Evolutionary conservation across 2,329 filamentous ascomycete species (phyloP), one percentile per base, ranked within the genome.

Genomic region (Claviceps africana): DNA sequence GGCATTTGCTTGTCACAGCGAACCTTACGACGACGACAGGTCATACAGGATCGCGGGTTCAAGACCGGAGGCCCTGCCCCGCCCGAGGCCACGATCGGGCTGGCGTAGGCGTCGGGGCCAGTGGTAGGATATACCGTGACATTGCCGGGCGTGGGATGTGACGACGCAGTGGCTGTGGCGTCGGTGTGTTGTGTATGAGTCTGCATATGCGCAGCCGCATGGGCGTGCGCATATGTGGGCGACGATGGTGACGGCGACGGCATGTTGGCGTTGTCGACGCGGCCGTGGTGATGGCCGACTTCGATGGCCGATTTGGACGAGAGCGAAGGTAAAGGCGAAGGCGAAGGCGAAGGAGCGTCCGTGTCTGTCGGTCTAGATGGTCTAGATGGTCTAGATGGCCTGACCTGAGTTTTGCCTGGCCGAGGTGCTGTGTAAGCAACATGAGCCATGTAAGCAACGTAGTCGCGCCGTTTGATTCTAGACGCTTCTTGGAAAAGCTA

Each of bases 1-100:
- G 85, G 83, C 72, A 86, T 80, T 60, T 79, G 75, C 70, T 88
- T 88, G 70, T 89, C 83, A 72, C 85, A 89, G 61, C 84, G 83
- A 51, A 89, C 85, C 65, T 86, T 85, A 56, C 82, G 71, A 45
- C 73, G 70, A 11, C 73, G 68, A 55, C 73, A 76, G 40, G 72
- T 75, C 19, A 76, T 72, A 57, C 73, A 75, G 55, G 72, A 75
- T 55, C 73, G 67, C 31, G 73, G 73, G 55, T 75, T 75, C 47
- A 74, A 54, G 39, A 65, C 65, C 7, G 67, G 65, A 22, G 58
- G 51, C 47, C 61, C 55, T 42, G 62, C 63, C 55, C 65, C 61
- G 39, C 57, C 65, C n/a, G 65, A 57, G 30, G 65, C 59, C 52
- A 62, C 51, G 51, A 69, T 67, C 52, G 67, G 67, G 46, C 60